Conservation (phyloP, 164 flowering plant genomes). For the Nymphaea thermarum region DNA sequence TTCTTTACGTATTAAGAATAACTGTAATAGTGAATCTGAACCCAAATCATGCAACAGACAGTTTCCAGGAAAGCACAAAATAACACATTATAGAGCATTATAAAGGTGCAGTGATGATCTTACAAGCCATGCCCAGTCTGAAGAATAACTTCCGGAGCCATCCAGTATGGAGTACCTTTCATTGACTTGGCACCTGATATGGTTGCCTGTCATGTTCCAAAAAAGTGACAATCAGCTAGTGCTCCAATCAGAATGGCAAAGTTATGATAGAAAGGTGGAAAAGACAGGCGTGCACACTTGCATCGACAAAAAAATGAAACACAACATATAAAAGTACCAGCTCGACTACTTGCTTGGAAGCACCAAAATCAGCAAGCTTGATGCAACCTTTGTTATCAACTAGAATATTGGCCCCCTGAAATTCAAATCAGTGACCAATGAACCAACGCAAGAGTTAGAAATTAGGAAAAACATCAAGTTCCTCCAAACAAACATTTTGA, state of each 20-base stretch:
- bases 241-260: constrained; percentile 1
- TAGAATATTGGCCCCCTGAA: constrained; percentile 92
- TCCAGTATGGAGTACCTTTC: constrained; percentile 99
- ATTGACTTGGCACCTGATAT: constrained; percentile 91
- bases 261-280: neutral
- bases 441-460: neutral
- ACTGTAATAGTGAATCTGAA: too few species aligned
- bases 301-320: constrained; percentile 2
- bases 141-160: constrained; percentile 99
- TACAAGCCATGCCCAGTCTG: constrained; percentile 98
- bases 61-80: too few species aligned
- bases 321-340: constrained; percentile 35
- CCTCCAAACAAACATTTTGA: neutral
- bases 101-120: constrained; percentile 10
- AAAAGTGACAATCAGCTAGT: constrained; percentile 1
- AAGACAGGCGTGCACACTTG: neutral
- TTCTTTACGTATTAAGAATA: too few species aligned
- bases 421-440: neutral
- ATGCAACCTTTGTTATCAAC: constrained; percentile 95
- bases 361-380: constrained; percentile 98
- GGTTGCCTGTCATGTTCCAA: constrained; percentile 53
- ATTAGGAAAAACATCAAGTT: neutral
- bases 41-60: neutral
- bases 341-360: constrained; percentile 94
- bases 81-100: neutral